Base-by-base conservation (phyloP, 768 basidiomycete genomes). In the Leucosporidium yakuticum region DNA sequence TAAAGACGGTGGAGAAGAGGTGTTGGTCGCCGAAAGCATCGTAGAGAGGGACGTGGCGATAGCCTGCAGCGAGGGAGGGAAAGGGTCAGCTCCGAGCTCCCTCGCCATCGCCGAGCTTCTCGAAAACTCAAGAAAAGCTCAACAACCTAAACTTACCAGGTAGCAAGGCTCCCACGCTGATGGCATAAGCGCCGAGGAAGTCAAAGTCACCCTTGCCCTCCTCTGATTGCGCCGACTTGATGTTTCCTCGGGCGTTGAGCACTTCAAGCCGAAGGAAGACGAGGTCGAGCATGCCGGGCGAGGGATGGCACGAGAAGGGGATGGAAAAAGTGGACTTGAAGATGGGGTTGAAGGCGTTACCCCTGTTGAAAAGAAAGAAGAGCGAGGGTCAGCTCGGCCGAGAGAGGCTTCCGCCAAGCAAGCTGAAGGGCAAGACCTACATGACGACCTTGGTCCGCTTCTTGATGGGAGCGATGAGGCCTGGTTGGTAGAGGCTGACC, bases 1-100 rank as follows among this genome's bases (percentile, higher is more conserved):
- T 87, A 75, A 97, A 96, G 23, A 98, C 81, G n/a, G 93, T 93
- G 29, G 93, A 91, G 79, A 94, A 97, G 60, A 97, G 81, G 75
- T 88, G 90, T 75, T 93, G 91, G 49, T 88, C 88, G 54, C 91
- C 85, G 76, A 93, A 88, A 3, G 84, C 80, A 78, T 98, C 95
- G 74, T 92, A 90, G 47, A 98, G 80, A 0, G 95, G 92, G 8
- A 98, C 78, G 79, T 98, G 90, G 12, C 90, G 86, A 77, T 88
- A 97, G 2, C 95, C 94, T 91, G 71, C 14, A 32, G 55, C 31
- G 12, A 21, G 6, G 60, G 58, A 48, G 34, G 15, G 23, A 31
- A 34, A 44, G 14, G 14, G 31, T 60, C 63, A 51, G 14, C 36
- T 57, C 55, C 36, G 14, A 62, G 62, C n/a, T n/a, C n/a, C n/a